Evolutionary conservation across 305 asterid genomes (phyloP), one percentile per base, ranked within the genome.

Genomic region (Petunia hybrid): DNA sequence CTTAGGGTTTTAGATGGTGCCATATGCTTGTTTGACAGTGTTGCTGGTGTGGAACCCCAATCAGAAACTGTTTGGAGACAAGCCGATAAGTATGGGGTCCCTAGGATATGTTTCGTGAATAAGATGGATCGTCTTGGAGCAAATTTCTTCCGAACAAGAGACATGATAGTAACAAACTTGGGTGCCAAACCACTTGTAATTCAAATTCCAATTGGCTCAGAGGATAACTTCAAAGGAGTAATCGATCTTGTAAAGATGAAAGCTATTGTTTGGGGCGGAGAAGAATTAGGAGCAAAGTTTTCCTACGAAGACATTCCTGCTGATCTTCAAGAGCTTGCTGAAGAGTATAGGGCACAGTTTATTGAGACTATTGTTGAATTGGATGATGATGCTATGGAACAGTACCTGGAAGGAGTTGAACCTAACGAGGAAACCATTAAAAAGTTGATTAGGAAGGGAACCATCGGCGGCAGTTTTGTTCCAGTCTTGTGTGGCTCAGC

Each of bases 51-150:
- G 78, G 98, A 96, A 84, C 99, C 99, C 36, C 99, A 96, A 82
- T 96, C 98, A 31, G 98, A 96, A 87, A 96, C 98, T 38, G 98
- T 94, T 67, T 96, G 99, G 98, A 89, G 99, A 86, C 98, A 96
- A 85, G 99, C 99, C 35, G 99, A 96, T 80, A 96, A 89, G 83
- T 96, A 96, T 57, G 98, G 99, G 8, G 99, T 96, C 69, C 99
- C 98, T 2, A 91, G 99, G 74, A 94, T 96, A 83, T 96, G 98
- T 82, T 94, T 96, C 16, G 94, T 96, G 64, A 94, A 96, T 80
- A 96, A 96, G 87, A 96, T 96, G 99, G 98, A 96, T 62, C 97
- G 98, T 48, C 95, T 96, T 51, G 98, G 99, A 76, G 98, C 98
- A 3, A 96, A 94, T 75, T 96, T 96, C 85, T 93, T 89, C 83